phyloP scores from a whole-genome alignment of 2,329 filamentous ascomycete species.

The Chaetoscypha palmicola region DNA sequence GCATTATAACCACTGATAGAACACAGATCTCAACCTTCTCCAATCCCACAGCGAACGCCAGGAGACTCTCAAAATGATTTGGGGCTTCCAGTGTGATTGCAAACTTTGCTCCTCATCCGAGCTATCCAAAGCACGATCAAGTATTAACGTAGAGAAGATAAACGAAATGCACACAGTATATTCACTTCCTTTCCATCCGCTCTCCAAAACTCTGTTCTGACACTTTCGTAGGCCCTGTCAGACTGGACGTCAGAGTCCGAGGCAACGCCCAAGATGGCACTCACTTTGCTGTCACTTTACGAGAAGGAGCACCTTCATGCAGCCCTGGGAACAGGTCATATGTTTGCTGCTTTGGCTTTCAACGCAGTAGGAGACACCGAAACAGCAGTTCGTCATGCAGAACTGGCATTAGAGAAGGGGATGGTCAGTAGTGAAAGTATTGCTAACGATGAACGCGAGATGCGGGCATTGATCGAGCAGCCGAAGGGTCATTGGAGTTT shows the following conservation, averaged over 20 bases:
- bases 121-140: slow-evolving; percentile 18
- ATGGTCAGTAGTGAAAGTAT: slow-evolving; percentile 30
- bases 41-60: slow-evolving; percentile 30
- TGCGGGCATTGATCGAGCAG: slow-evolving; percentile 30
- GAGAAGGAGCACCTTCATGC: slow-evolving; percentile 31
- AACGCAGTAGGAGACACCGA: slow-evolving; percentile 32
- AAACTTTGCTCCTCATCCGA: slow-evolving; percentile 28
- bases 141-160: slow-evolving; percentile 33
- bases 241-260: slow-evolving; percentile 29
- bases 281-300: slow-evolving; percentile 34
- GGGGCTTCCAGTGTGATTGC: slow-evolving; percentile 37
- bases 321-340: slow-evolving; percentile 30
- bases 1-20: slow-evolving; percentile 4
- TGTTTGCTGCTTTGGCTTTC: slow-evolving; percentile 37
- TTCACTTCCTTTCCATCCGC: not conserved
- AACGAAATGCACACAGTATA: slow-evolving; percentile 23
- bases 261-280: slow-evolving; percentile 32
- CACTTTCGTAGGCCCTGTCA: slow-evolving; percentile 29
- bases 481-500: slow-evolving; percentile 30
- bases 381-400: slow-evolving; percentile 31
- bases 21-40: slow-evolving; percentile 27
- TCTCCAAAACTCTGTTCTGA: not conserved
- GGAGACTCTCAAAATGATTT: slow-evolving; percentile 28
- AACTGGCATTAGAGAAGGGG: slow-evolving; percentile 25
- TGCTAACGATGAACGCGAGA: slow-evolving; percentile 28